Evolutionary conservation across 2,329 filamentous ascomycete species (phyloP), one percentile per base, ranked within the genome.

Genomic region (Eutypella sp.): DNA sequence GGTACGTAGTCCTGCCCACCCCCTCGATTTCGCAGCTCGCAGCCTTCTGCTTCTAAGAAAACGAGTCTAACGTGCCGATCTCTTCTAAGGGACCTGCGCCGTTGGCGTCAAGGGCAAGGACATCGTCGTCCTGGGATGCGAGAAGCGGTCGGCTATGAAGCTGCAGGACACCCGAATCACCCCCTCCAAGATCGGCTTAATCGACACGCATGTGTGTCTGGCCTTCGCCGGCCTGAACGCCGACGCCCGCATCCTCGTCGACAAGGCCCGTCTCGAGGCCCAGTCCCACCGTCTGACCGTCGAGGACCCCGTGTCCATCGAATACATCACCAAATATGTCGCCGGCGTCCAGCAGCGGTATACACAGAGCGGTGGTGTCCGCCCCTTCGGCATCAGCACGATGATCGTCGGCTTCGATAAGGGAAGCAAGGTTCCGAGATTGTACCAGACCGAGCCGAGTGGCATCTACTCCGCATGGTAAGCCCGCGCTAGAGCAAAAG

Each of bases 281-380:
- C 93, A 99, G 73, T 96, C 90, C 58, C 93, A 99, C 75, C 87
- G 93, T 54, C 77, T 99, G 60, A 97, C 93, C 4, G 90, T 99
- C 48, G 93, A 99, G 68, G 95, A 99, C 67, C 92, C 93, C 46
- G 89, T 95, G 56, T 92, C 89, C 52, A 95, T 99, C 69, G 93
- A 99, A 74, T 99, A 99, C 78, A 96, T 99, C 66, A 97, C 93
- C 63, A 97, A 99, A 76, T 96, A 97, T 64, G 87, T 99, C 53
- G 93, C 93, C 44, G 89, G 92, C 47, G 93, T 99, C 58, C 93
- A 99, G 78, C 93, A 99, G 77, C 84, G 90, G 70, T 99, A 99
- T 78, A 99, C 93, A 40, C 93, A 99, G 77, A 95, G 90, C 63
- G 93, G 93, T 74, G 93, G 93, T 79, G 93, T 99, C 44, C 79